Evolutionary conservation across 1,284 basidiomycete genomes (phyloP).

Genomic region (Xerocomus alliaceus): DNA sequence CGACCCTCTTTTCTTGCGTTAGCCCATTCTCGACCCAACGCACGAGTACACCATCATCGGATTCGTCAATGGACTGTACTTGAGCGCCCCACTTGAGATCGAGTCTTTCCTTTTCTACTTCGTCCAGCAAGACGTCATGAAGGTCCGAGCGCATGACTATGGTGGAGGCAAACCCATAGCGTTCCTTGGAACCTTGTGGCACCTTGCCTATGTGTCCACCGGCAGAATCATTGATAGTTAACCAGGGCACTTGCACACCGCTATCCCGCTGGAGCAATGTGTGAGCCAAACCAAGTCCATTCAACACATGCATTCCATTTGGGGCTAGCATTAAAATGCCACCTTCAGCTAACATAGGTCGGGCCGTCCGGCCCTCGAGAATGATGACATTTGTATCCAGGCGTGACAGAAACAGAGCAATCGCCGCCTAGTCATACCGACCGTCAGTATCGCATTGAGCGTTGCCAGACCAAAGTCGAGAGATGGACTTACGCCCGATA

Average conservation of each 20-base stretch:
- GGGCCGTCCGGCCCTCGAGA: conserved; percentile 31
- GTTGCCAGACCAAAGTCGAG: neutral
- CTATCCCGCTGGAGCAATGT: conserved; percentile 33
- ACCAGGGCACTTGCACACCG: conserved; percentile 26
- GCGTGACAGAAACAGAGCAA: conserved; percentile 39
- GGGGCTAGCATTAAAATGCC: conserved; percentile 40
- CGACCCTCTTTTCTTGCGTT: conserved; percentile 32
- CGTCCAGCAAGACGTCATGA: conserved; percentile 39
- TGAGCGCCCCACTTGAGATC: conserved; percentile 35
- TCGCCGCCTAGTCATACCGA: conserved; percentile 21
- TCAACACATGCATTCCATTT: conserved; percentile 41
- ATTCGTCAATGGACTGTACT: conserved; percentile 34
- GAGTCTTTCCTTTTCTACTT: conserved; percentile 30
- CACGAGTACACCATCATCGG: conserved; percentile 34
- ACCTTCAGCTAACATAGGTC: conserved; percentile 28
- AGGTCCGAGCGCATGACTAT: conserved; percentile 41
- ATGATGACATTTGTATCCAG: conserved; percentile 24
- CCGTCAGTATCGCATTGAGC: neutral
- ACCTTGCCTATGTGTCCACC: conserved; percentile 34
- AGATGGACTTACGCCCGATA: conserved; percentile 32
- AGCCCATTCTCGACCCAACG: conserved; percentile 32
- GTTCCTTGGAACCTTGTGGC: conserved; percentile 37
- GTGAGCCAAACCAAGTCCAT: conserved; percentile 35
- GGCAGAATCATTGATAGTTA: conserved; percentile 30
- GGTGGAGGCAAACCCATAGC: conserved; percentile 39